Evolutionary conservation across 2,329 filamentous ascomycete genomes (phyloP), one percentile per base, ranked within the genome.

Genomic region (Cladophialophora carrionii): DNA sequence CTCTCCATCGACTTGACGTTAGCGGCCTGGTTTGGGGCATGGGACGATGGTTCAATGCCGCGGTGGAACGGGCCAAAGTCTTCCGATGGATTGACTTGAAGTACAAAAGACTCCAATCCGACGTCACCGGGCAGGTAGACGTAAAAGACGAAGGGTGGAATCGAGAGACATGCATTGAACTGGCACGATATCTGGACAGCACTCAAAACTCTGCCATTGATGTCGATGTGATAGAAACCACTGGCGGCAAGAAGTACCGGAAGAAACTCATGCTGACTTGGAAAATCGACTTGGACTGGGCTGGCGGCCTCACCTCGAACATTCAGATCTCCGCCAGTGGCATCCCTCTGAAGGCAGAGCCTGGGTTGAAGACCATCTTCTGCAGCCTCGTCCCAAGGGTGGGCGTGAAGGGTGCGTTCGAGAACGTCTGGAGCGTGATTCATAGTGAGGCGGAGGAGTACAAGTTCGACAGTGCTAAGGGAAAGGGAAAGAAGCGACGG

Each of bases 21-120:
- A 67, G 64, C 29, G 67, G 64, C 1, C 24, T 71, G 26, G 52
- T 72, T 14, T 71, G 71, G 67, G 71, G 68, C 14, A 60, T 71
- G 10, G 71, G 71, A 9, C 57, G 64, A 56, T 72, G 69, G 58
- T 72, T 72, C 59, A 55, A 31, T 51, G 67, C 66, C 20, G 57
- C 62, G 8, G 60, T 71, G 8, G 60, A 68, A 52, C 62, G 71
- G n/a, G 69, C 71, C 10, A 69, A 62, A 53, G 31, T 65, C 24
- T 71, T 71, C 34, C 63, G 58, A 17, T 52, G 52, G n/a, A 43
- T 72, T 29, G 43, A 63, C 10, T 17, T 52, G 22, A 56, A 60
- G 9, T 67, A 64, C 60, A 34, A 61, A 17, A 62, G 37, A 48
- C 26, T n/a, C 31, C 26, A 29, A 20, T 22, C 31, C 29, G 17